Evolutionary conservation across 441 rosid species (phyloP), one percentile per base, ranked within the genome.

Genomic region (California macrophylla): DNA sequence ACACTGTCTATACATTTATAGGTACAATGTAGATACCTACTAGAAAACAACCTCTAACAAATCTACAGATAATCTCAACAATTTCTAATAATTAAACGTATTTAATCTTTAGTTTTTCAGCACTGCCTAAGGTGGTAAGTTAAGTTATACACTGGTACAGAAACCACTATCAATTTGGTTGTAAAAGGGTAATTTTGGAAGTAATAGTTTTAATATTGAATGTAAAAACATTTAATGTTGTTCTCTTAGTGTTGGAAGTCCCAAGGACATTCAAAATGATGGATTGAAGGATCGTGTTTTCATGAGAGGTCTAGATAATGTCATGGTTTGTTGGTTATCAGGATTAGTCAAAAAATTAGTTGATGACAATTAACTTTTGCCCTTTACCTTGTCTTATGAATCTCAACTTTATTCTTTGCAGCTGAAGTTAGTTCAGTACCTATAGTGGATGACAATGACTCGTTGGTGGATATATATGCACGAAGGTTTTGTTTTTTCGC

Each of bases 381-480:
- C 65, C 24, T 13, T 61, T 61, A 61, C 50, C 65, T 61, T 9
- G 36, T 15, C 65, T 61, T 28, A 61, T n/a, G 36, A n/a, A 28
- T 25, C 26, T 34, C 36, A 25, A 61, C 0, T 15, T 61, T 10
- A 1, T 15, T 15, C 20, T 38, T 72, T 84, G 80, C 91, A 95
- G 99, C 95, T 71, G 84, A 85, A 74, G 96, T 95, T 54, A 95
- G 98, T 84, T 90, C 99, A 3, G 84, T 95, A 77, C 99, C 99
- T 0, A 84, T 95, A 68, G 99, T 95, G 69, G 95, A 89, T 80
- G 98, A 92, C 54, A 91, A 95, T 82, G 93, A 92, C 81, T 87
- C 98, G 56, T 85, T 95, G 72, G 66, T 95, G 77, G 99, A 95
- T 72, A 78, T 95, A 81, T 95, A 95, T 79, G 86, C 92, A 9